Percentiles rank a stretch among this genome's conserved stretches.
phyloP scores from a whole-genome alignment of 805 yeast species.

The Starmera amethionina region DNA sequence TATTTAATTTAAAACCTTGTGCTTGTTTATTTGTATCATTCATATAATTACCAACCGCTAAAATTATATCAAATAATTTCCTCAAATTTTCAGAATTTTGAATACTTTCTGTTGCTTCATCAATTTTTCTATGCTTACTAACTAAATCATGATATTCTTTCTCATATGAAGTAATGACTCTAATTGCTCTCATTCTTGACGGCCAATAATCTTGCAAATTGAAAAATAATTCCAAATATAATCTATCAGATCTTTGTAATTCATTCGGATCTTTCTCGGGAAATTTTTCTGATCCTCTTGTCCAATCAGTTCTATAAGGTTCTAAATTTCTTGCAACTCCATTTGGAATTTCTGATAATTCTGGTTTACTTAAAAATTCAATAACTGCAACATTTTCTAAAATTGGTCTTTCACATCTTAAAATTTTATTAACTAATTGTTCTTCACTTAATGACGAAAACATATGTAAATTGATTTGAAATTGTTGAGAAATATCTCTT shows the following conservation, averaged over 20 bases:
- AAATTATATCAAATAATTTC: constrained; percentile 52
- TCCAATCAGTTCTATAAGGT: constrained; percentile 51
- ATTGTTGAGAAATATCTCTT: constrained; percentile 68
- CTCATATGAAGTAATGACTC: constrained; percentile 44
- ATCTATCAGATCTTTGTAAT: constrained; percentile 60
- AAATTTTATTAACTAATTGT: constrained; percentile 43
- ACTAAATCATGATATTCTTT: constrained; percentile 58
- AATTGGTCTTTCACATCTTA: constrained; percentile 50
- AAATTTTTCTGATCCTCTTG: constrained; percentile 19
- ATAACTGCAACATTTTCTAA: constrained; percentile 45
- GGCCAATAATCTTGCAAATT: constrained; percentile 66
- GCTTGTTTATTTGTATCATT: constrained; percentile 62
- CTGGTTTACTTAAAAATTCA: constrained; percentile 65
- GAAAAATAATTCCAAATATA: constrained; percentile 57
- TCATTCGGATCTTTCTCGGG: constrained; percentile 48
- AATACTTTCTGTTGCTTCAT: constrained; percentile 47
- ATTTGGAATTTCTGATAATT: constrained; percentile 48
- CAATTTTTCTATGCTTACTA: constrained; percentile 44
- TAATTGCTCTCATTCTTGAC: constrained; percentile 55
- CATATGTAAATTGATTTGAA: constrained; percentile 67
- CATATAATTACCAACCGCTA: constrained; percentile 73
- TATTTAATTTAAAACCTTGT: constrained; percentile 58
- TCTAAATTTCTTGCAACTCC: constrained; percentile 45
- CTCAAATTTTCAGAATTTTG: constrained; percentile 43
- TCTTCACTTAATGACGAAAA: constrained; percentile 44